Evolutionary conservation across 805 yeast genomes (phyloP).

Genomic region (Yarrowia sp.): DNA sequence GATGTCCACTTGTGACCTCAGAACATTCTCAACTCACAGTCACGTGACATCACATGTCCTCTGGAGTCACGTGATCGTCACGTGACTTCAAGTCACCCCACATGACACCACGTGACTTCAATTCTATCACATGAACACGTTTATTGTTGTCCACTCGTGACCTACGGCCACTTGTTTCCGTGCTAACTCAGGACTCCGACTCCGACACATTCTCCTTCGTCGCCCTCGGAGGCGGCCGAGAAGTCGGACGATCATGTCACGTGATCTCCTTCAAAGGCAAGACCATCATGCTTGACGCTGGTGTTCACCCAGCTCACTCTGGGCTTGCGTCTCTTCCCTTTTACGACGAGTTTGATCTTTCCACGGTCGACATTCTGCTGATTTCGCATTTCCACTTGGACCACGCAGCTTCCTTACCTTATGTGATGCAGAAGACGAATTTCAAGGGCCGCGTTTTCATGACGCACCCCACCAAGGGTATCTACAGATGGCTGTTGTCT

Average conservation of each 20-base stretch:
- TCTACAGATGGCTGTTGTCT: conserved; percentile 88
- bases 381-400: conserved; percentile 96
- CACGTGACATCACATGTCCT: too few relatives aligned
- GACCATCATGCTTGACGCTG: conserved; percentile 96
- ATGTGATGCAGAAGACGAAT: conserved; percentile 94
- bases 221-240: conserved; percentile 97
- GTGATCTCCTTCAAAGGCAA: conserved; percentile 88
- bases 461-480: conserved; percentile 99
- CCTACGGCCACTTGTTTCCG: neutral
- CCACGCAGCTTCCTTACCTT: conserved; percentile 97
- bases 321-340: conserved; percentile 92
- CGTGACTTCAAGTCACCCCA: too few relatives aligned
- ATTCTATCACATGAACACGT: neutral
- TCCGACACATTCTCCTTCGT: conserved; percentile 60
- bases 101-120: too few relatives aligned
- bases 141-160: neutral
- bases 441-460: conserved; percentile 95
- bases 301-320: conserved; percentile 92
- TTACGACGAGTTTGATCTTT: conserved; percentile 89
- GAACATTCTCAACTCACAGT: too few relatives aligned
- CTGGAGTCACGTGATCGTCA: too few relatives aligned
- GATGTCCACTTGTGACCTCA: too few relatives aligned
- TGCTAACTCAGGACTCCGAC: conserved; percentile 32
- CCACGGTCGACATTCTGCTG: conserved; percentile 78
- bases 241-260: conserved; percentile 96